These are phyloP conservation scores for Phytophthora crassamura DNA, from an alignment of 352 stramenopile genomes.

Conservation along the genomic window DNA sequence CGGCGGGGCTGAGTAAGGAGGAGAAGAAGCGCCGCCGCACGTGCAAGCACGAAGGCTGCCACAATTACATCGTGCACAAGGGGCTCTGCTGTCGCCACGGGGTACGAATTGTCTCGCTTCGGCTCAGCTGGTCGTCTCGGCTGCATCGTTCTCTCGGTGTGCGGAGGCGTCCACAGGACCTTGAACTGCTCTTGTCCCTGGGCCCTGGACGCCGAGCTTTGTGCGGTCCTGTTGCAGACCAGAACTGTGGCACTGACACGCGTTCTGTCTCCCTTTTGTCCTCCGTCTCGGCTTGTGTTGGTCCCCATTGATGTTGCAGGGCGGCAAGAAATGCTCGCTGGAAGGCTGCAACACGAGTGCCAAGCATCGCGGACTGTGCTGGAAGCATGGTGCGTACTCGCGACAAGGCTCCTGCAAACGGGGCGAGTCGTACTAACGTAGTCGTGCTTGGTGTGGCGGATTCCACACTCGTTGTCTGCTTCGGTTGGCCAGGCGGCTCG, in stretches of 20 bases:
- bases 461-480: not conserved
- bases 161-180: slow-evolving; percentile 46
- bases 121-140: slow-evolving; percentile 18
- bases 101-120: not conserved
- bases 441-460: no score
- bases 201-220: not conserved
- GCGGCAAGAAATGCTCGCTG: slow-evolving; percentile 53
- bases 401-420: not conserved
- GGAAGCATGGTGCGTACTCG: not conserved
- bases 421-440: no score
- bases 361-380: no score
- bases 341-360: slow-evolving; percentile 34
- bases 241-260: slow-evolving; percentile 25
- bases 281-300: no score
- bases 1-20: slow-evolving; percentile 21
- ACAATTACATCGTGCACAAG: slow-evolving; percentile 50
- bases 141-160: slow-evolving; percentile 53
- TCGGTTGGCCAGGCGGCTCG: slow-evolving; percentile 41
- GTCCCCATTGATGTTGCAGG: slow-evolving; percentile 28
- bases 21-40: slow-evolving; percentile 38
- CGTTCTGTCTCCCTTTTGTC: no score
- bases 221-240: slow-evolving; percentile 52
- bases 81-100: slow-evolving; percentile 49
- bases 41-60: slow-evolving; percentile 49
- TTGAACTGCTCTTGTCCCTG: no score